Conservation (phyloP, 2,329 filamentous ascomycete genomes). For the Colletotrichum filicis region DNA sequence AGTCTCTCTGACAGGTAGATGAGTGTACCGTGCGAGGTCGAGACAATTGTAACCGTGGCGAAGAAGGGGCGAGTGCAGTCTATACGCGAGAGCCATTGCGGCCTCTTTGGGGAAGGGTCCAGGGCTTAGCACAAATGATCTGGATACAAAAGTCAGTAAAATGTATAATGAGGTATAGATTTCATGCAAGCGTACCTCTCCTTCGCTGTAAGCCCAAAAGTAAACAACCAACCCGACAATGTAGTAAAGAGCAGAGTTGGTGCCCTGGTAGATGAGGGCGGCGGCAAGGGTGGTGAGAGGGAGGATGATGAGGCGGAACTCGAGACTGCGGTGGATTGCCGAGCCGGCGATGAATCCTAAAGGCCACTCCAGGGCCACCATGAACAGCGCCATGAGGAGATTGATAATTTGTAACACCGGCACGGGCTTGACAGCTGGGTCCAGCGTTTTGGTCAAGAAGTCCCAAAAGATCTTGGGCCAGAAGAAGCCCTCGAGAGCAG, state of each 20-base stretch:
- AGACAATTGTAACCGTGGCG: slow-evolving; percentile 7
- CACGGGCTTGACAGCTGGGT: slow-evolving; percentile 86
- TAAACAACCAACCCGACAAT: slow-evolving; percentile 86
- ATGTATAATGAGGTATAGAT: neutral
- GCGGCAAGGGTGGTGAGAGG: slow-evolving; percentile 81
- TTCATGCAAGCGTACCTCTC: slow-evolving; percentile 73
- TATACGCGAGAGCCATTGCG: slow-evolving; percentile 39
- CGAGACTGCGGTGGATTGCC: slow-evolving; percentile 85
- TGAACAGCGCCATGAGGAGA: slow-evolving; percentile 80
- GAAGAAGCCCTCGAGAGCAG: slow-evolving; percentile 89
- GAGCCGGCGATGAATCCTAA: slow-evolving; percentile 81
- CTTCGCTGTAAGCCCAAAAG: slow-evolving; percentile 97
- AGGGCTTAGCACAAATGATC: slow-evolving; percentile 76
- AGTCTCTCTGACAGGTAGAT: slow-evolving; percentile 23
- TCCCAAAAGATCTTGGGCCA: slow-evolving; percentile 99
- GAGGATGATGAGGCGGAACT: slow-evolving; percentile 83
- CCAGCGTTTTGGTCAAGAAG: slow-evolving; percentile 90
- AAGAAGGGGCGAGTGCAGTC: neutral
- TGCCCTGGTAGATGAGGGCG: slow-evolving; percentile 88
- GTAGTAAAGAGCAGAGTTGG: slow-evolving; percentile 93
- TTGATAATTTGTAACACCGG: slow-evolving; percentile 93
- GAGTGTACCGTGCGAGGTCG: neutral
- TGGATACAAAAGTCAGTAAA: slow-evolving; percentile 44
- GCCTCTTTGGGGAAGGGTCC: slow-evolving; percentile 72
- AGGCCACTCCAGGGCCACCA: slow-evolving; percentile 93